phyloP scores from a whole-genome alignment of 192 early-diverging fungal species.

The Oehlia diaphana region DNA sequence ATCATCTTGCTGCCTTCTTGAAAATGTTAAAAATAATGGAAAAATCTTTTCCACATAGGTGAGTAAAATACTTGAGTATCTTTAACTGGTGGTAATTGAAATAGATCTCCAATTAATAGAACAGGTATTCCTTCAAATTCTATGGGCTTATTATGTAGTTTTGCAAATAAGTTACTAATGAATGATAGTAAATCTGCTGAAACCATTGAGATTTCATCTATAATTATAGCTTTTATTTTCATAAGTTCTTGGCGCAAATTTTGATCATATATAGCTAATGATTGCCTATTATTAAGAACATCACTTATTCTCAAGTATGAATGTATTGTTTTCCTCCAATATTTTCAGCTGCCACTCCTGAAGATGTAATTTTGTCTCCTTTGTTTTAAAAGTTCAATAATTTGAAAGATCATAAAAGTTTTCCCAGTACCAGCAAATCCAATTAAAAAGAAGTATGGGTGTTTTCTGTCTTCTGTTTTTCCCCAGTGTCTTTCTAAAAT shows the following conservation, averaged over 20 bases:
- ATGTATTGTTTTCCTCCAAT: conserved; percentile 11
- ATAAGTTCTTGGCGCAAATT: background rate
- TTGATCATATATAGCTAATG: background rate
- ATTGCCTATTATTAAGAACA: background rate
- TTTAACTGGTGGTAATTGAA: background rate
- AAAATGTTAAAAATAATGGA: background rate
- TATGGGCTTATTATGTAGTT: background rate
- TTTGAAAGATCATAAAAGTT: background rate
- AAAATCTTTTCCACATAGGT: background rate
- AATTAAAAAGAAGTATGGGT: background rate
- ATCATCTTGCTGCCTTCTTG: background rate
- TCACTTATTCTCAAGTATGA: background rate
- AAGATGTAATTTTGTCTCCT: background rate
- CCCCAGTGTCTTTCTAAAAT: background rate
- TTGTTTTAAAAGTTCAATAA: background rate
- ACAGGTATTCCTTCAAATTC: background rate
- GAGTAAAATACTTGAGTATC: background rate
- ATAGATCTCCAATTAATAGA: background rate
- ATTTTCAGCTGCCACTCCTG: background rate
- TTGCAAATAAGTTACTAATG: background rate
- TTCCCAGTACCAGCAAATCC: background rate
- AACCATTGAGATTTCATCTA: conserved; percentile 8
- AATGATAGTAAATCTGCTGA: background rate
- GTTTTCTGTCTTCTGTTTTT: background rate
- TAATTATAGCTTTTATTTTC: background rate